Evolutionary conservation across 371 early-diverging fungal species (phyloP).

Genomic region (Paraphysoderma sedebokerense): DNA sequence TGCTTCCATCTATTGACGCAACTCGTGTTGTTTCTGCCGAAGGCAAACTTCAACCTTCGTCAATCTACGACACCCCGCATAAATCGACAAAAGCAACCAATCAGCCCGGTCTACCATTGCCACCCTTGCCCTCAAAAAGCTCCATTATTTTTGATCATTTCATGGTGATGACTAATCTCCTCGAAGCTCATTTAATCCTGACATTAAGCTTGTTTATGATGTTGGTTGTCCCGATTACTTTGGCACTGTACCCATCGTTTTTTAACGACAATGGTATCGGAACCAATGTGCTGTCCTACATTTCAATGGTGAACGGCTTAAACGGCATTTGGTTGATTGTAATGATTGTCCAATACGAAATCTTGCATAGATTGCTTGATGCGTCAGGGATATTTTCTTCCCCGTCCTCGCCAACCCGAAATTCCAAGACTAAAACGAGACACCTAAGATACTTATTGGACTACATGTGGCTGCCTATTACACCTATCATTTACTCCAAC

Average conservation of each 20-base stretch:
- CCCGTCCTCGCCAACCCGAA: too few species aligned
- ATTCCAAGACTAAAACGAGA: not conserved
- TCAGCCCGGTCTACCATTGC: too few species aligned
- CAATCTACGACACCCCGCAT: too few species aligned
- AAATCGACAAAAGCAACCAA: too few species aligned
- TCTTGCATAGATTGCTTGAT: not conserved
- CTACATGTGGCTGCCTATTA: not conserved
- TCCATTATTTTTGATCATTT: too few species aligned
- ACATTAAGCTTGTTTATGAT: not conserved
- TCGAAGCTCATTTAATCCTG: not conserved
- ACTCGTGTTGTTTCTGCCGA: not conserved
- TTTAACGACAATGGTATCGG: not conserved
- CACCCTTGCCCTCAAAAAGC: too few species aligned
- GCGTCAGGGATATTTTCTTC: not conserved
- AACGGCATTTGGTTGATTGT: too few species aligned
- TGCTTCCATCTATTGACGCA: too few species aligned
- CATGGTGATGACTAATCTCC: not conserved
- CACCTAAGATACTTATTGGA: not conserved
- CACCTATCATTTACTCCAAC: not conserved
- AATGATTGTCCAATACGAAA: not conserved
- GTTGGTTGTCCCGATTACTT: not conserved
- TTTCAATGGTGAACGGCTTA: not conserved
- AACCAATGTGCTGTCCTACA: not conserved
- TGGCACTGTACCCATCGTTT: not conserved
- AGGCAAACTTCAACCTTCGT: too few species aligned